Conservation (phyloP, 306 rosid genomes). For the Calophaca sinica region DNA sequence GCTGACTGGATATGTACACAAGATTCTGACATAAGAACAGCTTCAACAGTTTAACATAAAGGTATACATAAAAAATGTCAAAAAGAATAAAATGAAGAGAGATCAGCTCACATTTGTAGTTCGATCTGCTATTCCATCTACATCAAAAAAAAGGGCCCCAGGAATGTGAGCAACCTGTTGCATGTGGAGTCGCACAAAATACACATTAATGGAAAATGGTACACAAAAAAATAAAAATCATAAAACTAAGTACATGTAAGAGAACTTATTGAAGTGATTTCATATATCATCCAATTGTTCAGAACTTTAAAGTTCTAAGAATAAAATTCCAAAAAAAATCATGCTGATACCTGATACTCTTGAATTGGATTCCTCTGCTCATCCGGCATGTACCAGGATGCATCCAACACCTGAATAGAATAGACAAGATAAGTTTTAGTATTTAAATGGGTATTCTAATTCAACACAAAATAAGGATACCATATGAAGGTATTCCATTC, state of each 20-base stretch:
- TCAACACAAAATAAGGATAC: not conserved
- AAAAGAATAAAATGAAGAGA: conserved; percentile 38
- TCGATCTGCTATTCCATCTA: conserved; percentile 91
- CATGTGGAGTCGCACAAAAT: conserved; percentile 39
- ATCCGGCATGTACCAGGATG: conserved; percentile 99
- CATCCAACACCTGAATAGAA: conserved; percentile 81
- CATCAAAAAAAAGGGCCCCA: conserved; percentile 95
- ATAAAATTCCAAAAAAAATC: conserved; percentile 12
- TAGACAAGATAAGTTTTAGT: conserved; percentile 20
- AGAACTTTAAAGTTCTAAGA: conserved; percentile 19
- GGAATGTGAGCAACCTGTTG: conserved; percentile 97
- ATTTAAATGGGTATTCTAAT: conserved; percentile 23
- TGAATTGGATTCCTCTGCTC: conserved; percentile 96
- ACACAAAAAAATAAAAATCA: conserved; percentile 11
- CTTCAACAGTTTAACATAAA: not conserved
- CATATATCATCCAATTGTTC: conserved; percentile 7
- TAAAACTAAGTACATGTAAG: conserved; percentile 5
- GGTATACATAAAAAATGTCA: not conserved
- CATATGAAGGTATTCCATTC: no score
- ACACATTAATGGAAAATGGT: conserved; percentile 5
- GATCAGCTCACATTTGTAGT: conserved; percentile 66
- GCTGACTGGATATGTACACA: not conserved
- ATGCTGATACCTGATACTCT: conserved; percentile 82
- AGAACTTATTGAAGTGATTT: conserved; percentile 32
- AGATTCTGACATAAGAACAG: conserved; percentile 30